Evolutionary conservation across 1,139 yeast genomes (phyloP).

Genomic region (Saccharomyces uvarum): DNA sequence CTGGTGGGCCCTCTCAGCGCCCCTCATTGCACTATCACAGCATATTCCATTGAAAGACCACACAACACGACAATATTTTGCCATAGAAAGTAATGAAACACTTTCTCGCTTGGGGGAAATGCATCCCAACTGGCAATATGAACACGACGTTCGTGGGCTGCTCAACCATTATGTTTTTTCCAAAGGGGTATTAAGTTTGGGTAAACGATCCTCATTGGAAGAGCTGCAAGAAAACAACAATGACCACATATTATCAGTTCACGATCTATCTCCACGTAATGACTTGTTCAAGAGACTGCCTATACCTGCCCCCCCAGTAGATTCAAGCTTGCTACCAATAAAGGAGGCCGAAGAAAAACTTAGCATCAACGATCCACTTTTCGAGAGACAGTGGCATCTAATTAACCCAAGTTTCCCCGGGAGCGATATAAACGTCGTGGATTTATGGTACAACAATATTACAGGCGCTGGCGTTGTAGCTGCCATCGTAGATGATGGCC

Average conservation of each 20-base stretch:
- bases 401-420: slow-evolving; percentile 66
- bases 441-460: slow-evolving; percentile 74
- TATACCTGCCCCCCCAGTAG: slow-evolving; percentile 33
- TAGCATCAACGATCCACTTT: slow-evolving; percentile 70
- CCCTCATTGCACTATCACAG: neutral
- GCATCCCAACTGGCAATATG: slow-evolving; percentile 44
- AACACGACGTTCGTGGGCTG: slow-evolving; percentile 52
- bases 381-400: slow-evolving; percentile 84
- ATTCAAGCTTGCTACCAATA: slow-evolving; percentile 41
- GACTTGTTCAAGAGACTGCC: slow-evolving; percentile 42
- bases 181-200: neutral
- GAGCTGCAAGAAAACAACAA: slow-evolving; percentile 31
- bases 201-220: slow-evolving; percentile 5
- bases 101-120: slow-evolving; percentile 33
- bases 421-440: slow-evolving; percentile 79
- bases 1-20: neutral
- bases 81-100: slow-evolving; percentile 40
- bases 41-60: slow-evolving; percentile 34
- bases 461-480: slow-evolving; percentile 79
- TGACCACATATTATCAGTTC: slow-evolving; percentile 40
- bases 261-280: slow-evolving; percentile 42
- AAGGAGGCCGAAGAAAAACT: slow-evolving; percentile 46
- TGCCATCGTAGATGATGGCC: slow-evolving; percentile 91
- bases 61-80: slow-evolving; percentile 40
- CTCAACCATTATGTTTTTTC: slow-evolving; percentile 61